Conservation (phyloP, 352 stramenopile species). For the Phytopythium aichiense region DNA sequence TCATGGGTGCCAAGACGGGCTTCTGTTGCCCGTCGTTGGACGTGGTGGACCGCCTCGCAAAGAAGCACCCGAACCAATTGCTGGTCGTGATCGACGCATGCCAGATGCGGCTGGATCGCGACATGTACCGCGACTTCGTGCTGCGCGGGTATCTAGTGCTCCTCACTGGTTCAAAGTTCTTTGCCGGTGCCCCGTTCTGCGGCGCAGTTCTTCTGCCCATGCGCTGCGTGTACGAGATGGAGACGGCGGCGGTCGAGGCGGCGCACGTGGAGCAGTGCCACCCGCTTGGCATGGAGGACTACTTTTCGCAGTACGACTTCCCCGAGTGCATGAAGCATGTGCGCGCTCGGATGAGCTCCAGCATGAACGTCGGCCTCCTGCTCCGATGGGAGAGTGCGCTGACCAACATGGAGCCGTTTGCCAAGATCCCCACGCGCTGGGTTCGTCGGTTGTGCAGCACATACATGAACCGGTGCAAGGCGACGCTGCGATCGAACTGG, state of each 20-base stretch:
- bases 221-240: conserved; percentile 75
- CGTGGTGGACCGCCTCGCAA: conserved; percentile 43
- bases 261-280: conserved; percentile 57
- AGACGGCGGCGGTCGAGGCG: conserved; percentile 45
- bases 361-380: conserved; percentile 73
- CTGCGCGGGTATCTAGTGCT: conserved; percentile 67
- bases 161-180: conserved; percentile 88
- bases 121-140: conserved; percentile 58
- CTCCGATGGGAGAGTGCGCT: conserved; percentile 82
- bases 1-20: conserved; percentile 85
- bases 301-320: conserved; percentile 82
- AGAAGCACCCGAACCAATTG: conserved; percentile 61
- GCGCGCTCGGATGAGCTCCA: conserved; percentile 40
- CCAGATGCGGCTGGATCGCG: conserved; percentile 75
- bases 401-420: conserved; percentile 78
- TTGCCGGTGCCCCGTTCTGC: conserved; percentile 81
- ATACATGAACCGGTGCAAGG: conserved; percentile 57
- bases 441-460: conserved; percentile 48
- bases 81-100: conserved; percentile 86
- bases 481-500: conserved; percentile 37
- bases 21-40: conserved; percentile 75
- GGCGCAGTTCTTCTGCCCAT: conserved; percentile 80
- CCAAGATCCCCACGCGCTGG: conserved; percentile 36
- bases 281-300: conserved; percentile 72
- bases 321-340: conserved; percentile 61